phyloP scores from a whole-genome alignment of 176 grass and related monocot species.

The Coix lacrymajobi region DNA sequence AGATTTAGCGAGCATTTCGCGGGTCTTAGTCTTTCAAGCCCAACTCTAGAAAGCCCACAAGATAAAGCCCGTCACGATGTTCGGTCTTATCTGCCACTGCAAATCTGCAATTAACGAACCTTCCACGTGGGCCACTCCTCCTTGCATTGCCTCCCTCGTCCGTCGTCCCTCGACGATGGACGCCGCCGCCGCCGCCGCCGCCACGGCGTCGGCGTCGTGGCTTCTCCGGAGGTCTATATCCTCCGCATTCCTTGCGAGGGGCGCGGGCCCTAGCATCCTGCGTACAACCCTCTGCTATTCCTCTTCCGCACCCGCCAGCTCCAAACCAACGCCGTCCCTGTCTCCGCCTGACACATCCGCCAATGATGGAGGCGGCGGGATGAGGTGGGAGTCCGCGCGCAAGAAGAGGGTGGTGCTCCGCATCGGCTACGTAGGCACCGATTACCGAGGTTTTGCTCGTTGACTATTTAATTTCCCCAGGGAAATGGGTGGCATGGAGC shows the following conservation, averaged over 20 bases:
- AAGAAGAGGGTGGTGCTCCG: slow-evolving; percentile 96
- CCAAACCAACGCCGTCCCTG: background rate
- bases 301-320: background rate
- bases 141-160: background rate
- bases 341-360: slow-evolving; percentile 5
- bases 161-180: slow-evolving; percentile 40
- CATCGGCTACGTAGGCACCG: slow-evolving; percentile 76
- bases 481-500: background rate
- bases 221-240: slow-evolving; percentile 45
- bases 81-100: background rate
- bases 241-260: slow-evolving; percentile 15
- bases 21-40: background rate
- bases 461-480: background rate
- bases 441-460: slow-evolving; percentile 61
- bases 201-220: background rate
- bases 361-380: slow-evolving; percentile 11
- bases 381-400: slow-evolving; percentile 66
- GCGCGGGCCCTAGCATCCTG: slow-evolving; percentile 27
- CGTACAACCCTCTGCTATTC: slow-evolving; percentile 20
- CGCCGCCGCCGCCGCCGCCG: slow-evolving; percentile 34
- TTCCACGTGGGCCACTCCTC: background rate
- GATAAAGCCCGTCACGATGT: background rate
- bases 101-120: background rate
- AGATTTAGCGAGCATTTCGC: no score
- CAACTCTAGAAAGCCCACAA: background rate